phyloP scores from a whole-genome alignment of 2,329 filamentous ascomycete genomes.

The Phialophora expanda region DNA sequence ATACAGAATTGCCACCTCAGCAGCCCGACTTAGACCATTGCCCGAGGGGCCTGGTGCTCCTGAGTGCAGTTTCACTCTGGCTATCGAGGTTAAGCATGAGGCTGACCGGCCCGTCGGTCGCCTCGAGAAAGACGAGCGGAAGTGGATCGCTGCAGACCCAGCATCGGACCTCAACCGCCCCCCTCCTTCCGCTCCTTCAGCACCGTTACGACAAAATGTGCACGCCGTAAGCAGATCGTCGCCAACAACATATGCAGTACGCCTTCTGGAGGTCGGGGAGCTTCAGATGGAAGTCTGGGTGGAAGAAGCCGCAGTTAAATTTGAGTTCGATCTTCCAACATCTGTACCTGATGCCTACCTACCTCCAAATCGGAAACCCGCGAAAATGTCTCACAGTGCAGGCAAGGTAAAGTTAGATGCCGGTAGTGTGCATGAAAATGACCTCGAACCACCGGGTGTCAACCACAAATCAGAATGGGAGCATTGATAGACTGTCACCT shows the following conservation, averaged over 20 bases:
- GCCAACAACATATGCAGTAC: constrained; percentile 63
- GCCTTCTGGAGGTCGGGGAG: constrained; percentile 68
- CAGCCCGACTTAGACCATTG: constrained; percentile 39
- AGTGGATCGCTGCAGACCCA: constrained; percentile 66
- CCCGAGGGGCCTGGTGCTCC: constrained; percentile 35
- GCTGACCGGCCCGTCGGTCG: constrained; percentile 53
- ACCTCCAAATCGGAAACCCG: constrained; percentile 22
- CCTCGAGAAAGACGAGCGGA: constrained; percentile 57
- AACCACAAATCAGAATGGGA: constrained; percentile 35
- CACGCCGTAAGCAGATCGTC: constrained; percentile 41
- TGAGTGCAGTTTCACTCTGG: constrained; percentile 57
- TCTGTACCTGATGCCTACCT: constrained; percentile 7
- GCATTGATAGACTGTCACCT: constrained; percentile 29
- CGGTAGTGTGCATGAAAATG: constrained; percentile 27
- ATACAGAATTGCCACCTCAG: constrained; percentile 50
- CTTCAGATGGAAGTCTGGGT: constrained; percentile 73
- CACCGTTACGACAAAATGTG: neutral
- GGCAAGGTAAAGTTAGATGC: constrained; percentile 35
- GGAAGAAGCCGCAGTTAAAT: constrained; percentile 66
- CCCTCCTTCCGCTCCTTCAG: neutral
- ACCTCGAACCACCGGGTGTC: constrained; percentile 35
- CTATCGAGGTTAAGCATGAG: constrained; percentile 55
- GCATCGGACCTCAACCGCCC: constrained; percentile 43
- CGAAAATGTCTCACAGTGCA: constrained; percentile 36
- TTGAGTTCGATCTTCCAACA: constrained; percentile 37